Base-by-base conservation (phyloP, 371 early-diverging fungal genomes). In the Mortierella sp. region DNA sequence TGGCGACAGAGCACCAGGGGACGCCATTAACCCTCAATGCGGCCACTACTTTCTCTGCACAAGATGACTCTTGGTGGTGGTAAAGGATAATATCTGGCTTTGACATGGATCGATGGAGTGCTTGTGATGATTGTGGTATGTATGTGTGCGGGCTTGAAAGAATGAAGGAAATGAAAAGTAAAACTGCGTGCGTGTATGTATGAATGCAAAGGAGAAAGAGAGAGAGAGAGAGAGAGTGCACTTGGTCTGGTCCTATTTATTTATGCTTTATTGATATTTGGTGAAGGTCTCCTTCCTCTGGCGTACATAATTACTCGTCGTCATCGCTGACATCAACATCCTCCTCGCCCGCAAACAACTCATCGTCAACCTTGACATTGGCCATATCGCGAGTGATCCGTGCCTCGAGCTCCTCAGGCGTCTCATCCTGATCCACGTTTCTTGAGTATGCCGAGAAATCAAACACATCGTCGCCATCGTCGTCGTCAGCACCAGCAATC, bases 401-500 rank as follows among this genome's bases (percentile, higher is more conserved):
- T 46, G 65, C 82, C 75, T 82, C 82, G 32, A 86, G 71, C 55
- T 86, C 86, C 43, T 82, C 86, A 0, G 71, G 78, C 0, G 82
- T 71, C 71, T 90, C 91, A 43, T 83, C 85, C 54, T 90, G 88
- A 58, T 92, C 82, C 75, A 91, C 88, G 44, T 87, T 84, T 51
- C 91, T 90, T 29, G 93, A 87, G 77, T 92, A 93, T 32, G 75
- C 82, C 41, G 92, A 83, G 68, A 94, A 84, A 82, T 94, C 94
- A 76, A 93, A 90, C 38, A 90, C 91, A 83, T 94, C 93, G 56
- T 90, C 95, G 70, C 87, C 93, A 51, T 92, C 96, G 56, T 96
- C 97, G 70, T 96, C 96, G 49, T 87, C 89, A n/a, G 91, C 93
- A 49, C 91, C 89, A 80, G 94, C 95, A 90, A 95, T 90, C 11